Percentiles rank a stretch among this genome's conserved stretches.
Evolutionary conservation across 306 rosid genomes (phyloP).

Genomic region (Mucuna pruriens): DNA sequence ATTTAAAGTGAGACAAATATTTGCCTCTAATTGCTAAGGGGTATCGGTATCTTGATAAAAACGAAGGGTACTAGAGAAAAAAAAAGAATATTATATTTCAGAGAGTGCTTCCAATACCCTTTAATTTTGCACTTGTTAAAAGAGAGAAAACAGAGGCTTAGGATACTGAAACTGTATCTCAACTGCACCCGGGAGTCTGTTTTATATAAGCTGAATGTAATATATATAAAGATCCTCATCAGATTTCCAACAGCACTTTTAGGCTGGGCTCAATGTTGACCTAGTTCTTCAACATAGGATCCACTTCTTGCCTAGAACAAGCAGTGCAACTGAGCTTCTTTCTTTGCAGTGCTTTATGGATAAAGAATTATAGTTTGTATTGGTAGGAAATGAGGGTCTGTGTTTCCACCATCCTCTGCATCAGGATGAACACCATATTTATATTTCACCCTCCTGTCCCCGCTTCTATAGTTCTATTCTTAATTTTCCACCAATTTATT

Average conservation of each 20-base stretch:
- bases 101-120: conserved; percentile 1
- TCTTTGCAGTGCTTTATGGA: conserved; percentile 7
- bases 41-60: neutral
- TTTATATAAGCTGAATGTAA: no score
- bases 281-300: neutral
- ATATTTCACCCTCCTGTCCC: neutral
- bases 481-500: conserved; percentile 15
- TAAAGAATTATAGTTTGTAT: neutral
- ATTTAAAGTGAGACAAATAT: neutral
- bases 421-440: conserved; percentile 29
- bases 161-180: no score
- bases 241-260: no score
- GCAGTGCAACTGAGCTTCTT: neutral
- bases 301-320: neutral
- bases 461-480: conserved; percentile 28
- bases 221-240: no score
- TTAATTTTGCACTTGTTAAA: conserved; percentile 7
- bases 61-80: neutral
- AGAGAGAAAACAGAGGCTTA: no score
- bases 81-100: neutral
- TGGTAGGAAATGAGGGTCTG: conserved; percentile 16
- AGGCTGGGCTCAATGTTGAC: conserved; percentile 23
- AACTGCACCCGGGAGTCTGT: no score
- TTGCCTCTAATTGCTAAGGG: conserved; percentile 17
- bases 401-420: conserved; percentile 18